Evolutionary conservation across 169 alveolate species (phyloP), one percentile per base, ranked within the genome.

Genomic region (Babesia microti): DNA sequence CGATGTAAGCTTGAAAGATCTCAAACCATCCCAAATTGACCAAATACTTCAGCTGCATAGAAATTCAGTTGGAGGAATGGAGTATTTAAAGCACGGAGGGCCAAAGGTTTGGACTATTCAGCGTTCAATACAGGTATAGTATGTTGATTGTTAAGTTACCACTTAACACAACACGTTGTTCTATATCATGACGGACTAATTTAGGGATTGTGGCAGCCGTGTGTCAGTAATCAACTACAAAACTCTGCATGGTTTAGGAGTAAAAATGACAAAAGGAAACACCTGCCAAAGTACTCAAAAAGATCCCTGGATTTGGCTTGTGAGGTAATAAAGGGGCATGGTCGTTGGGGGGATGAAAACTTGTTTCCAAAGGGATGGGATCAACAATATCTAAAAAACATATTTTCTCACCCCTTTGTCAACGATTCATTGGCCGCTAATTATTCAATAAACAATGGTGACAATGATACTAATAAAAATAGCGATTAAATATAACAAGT

Each of bases 281-380:
- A 83, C 23, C 72, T 83, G 9, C 91, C 91, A 33, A 83, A 83
- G 57, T 83, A 83, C 54, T 76, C 91, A 6, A 60, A 84, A 32
- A 79, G 66, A 59, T 72, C 88, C 24, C 72, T 83, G 30, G 58
- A 69, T 36, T 59, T 83, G 56, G 71, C 79, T 49, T 61, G 80
- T 24, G 87, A 79, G 33, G 85, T 84, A n/a, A 80, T 83, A 17
- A 68, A 81, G 35, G 91, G 91, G 7, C 68, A 72, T 28, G 89
- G 91, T 33, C 80, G 91, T 26, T 83, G 91, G 91, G 91, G 91
- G 21, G 76, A 75, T 32, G 91, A 83, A 47, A 39, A 68, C 7
- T 75, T 80, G 28, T 83, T 75, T 46, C 87, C 88, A 7, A 80
- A 79, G 44, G 91, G 91, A n/a, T 83, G 85, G 69, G 91, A 83